phyloP scores from a whole-genome alignment of 1,139 yeast genomes.

The Sugiyamaella sp. region DNA sequence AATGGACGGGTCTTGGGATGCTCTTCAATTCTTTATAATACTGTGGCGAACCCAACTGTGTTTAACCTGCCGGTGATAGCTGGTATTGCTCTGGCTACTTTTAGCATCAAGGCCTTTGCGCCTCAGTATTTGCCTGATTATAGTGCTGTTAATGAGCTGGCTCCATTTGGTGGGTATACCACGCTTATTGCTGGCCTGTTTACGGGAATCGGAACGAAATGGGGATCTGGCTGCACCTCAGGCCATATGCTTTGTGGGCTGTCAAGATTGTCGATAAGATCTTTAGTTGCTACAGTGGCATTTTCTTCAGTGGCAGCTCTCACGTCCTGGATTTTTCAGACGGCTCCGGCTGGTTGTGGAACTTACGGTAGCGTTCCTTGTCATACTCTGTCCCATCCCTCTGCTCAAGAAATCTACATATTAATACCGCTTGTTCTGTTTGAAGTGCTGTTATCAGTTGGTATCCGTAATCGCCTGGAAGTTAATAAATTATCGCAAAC shows the following conservation, averaged over 20 bases:
- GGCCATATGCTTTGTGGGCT: constrained; percentile 55
- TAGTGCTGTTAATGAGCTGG: constrained; percentile 20
- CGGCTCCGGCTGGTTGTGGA: constrained; percentile 31
- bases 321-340: constrained; percentile 29
- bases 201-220: constrained; percentile 51
- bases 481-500: constrained; percentile 27
- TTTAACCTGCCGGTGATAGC: constrained; percentile 37
- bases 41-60: constrained; percentile 33
- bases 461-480: constrained; percentile 25
- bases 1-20: constrained; percentile 50
- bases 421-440: constrained; percentile 24
- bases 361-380: constrained; percentile 25
- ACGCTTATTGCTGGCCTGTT: constrained; percentile 42
- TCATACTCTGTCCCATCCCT: constrained; percentile 27
- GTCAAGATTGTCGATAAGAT: constrained; percentile 48
- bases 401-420: constrained; percentile 21
- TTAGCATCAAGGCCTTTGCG: constrained; percentile 30
- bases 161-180: constrained; percentile 30
- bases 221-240: constrained; percentile 54
- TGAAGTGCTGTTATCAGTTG: constrained; percentile 19
- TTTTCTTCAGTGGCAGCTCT: constrained; percentile 44
- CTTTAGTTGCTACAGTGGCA: constrained; percentile 48
- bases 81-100: constrained; percentile 41
- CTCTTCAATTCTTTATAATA: constrained; percentile 47
- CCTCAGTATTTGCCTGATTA: constrained; percentile 41